Percentiles rank a stretch among this genome's conserved stretches.
phyloP scores from a whole-genome alignment of 768 basidiomycete species.

The Holtermannia corniformis region DNA sequence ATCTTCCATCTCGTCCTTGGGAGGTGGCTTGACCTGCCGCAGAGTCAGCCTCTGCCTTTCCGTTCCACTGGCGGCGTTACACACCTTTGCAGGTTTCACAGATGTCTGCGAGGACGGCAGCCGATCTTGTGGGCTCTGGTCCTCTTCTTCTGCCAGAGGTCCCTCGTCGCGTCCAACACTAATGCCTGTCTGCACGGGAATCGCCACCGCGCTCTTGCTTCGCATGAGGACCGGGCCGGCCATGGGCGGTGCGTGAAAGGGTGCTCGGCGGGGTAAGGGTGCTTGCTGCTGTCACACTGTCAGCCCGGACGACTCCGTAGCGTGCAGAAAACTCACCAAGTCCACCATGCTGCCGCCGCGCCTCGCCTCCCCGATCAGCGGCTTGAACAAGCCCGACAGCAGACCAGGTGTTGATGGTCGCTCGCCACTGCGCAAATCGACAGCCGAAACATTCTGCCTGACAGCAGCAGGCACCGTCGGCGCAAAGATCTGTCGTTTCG shows the following conservation, averaged over 20 bases:
- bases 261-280: slow-evolving; percentile 22
- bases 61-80: no score
- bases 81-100: no score
- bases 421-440: slow-evolving; percentile 1
- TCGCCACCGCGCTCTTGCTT: slow-evolving; percentile 38
- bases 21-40: slow-evolving; percentile 1
- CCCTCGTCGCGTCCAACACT: slow-evolving; percentile 20
- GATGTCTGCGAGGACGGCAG: background rate
- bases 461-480: background rate
- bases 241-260: slow-evolving; percentile 16
- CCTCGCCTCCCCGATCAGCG: slow-evolving; percentile 7
- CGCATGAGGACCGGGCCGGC: slow-evolving; percentile 23
- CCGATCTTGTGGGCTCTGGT: background rate
- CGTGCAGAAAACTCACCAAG: slow-evolving; percentile 32
- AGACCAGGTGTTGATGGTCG: slow-evolving; percentile 14
- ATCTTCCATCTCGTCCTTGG: slow-evolving; percentile 18
- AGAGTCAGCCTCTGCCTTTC: background rate
- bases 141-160: background rate
- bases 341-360: slow-evolving; percentile 39
- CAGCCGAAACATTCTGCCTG: background rate
- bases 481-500: slow-evolving; percentile 38
- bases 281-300: slow-evolving; percentile 1
- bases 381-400: slow-evolving; percentile 32
- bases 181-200: slow-evolving; percentile 38
- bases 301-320: slow-evolving; percentile 10